Percentiles rank a stretch among this genome's conserved stretches.
These are phyloP conservation scores for Quercus robur DNA, from an alignment of 306 rosid genomes.

Conservation along the genomic window DNA sequence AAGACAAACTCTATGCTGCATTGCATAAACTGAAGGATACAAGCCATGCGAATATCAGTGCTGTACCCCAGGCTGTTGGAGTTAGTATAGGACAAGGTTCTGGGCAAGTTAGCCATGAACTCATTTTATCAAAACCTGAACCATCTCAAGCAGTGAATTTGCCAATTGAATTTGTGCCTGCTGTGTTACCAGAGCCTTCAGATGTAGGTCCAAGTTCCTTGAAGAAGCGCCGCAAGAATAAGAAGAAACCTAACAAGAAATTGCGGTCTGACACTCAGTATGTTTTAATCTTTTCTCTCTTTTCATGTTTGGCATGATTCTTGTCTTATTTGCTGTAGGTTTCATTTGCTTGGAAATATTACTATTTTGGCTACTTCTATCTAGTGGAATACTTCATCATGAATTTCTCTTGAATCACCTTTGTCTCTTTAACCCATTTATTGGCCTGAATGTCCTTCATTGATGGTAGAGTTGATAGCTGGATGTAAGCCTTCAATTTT, in stretches of 20 bases:
- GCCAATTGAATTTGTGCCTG: slow-evolving; percentile 28
- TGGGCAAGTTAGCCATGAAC: slow-evolving; percentile 7
- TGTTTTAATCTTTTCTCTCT: slow-evolving; percentile 12
- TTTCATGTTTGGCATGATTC: background rate
- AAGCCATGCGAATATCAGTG: too few species aligned
- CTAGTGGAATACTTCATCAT: background rate
- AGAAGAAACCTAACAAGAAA: slow-evolving; percentile 42
- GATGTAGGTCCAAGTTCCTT: slow-evolving; percentile 14
- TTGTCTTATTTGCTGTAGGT: background rate
- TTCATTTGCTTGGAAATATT: background rate
- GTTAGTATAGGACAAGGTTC: slow-evolving; percentile 4
- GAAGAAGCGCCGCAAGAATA: slow-evolving; percentile 43
- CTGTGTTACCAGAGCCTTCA: slow-evolving; percentile 11
- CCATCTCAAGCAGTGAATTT: background rate
- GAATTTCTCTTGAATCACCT: background rate
- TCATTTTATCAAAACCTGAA: slow-evolving; percentile 18
- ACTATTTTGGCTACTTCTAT: background rate
- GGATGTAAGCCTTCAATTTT: too few species aligned
- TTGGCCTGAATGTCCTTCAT: background rate
- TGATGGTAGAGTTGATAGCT: background rate
- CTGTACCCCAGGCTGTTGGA: background rate
- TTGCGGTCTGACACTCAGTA: slow-evolving; percentile 29
- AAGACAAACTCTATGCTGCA: slow-evolving; percentile 24
- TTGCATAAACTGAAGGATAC: slow-evolving; percentile 10
- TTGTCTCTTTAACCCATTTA: background rate